A percentile compares a stretch with the other conserved stretches of the same genome.
These are phyloP conservation scores for Irpex sp. DNA, from an alignment of 1,284 basidiomycete genomes.

Conservation along the genomic window DNA sequence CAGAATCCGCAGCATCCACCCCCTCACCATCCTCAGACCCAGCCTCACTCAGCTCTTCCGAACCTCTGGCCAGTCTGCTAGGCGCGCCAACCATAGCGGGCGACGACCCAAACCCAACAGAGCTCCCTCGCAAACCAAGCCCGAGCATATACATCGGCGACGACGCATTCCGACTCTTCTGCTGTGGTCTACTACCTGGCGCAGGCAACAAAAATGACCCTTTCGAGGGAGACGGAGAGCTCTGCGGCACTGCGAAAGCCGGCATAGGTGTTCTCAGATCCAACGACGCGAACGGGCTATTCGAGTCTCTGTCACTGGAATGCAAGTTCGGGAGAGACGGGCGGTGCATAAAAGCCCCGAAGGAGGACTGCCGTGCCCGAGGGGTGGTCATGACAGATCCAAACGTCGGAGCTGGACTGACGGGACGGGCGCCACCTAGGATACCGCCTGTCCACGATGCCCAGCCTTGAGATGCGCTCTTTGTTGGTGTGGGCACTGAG, in stretches of 20 bases:
- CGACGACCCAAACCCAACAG: slow-evolving; percentile 20
- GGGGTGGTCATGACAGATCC: slow-evolving; percentile 67
- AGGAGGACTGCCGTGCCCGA: slow-evolving; percentile 45
- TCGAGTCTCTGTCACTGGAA: not conserved
- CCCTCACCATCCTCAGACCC: slow-evolving; percentile 2
- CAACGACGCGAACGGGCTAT: slow-evolving; percentile 45
- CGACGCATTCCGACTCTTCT: slow-evolving; percentile 45
- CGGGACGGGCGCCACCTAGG: slow-evolving; percentile 31
- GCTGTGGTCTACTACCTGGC: slow-evolving; percentile 18
- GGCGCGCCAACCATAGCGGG: slow-evolving; percentile 5
- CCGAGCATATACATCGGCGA: slow-evolving; percentile 59
- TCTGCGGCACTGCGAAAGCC: slow-evolving; percentile 19
- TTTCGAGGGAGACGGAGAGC: slow-evolving; percentile 8
- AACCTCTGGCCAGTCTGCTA: slow-evolving; percentile 9
- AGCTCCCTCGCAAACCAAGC: slow-evolving; percentile 38
- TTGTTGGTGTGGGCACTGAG: slow-evolving; percentile 12
- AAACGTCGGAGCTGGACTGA: slow-evolving; percentile 51
- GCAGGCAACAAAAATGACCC: slow-evolving; percentile 12
- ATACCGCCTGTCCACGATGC: slow-evolving; percentile 51
- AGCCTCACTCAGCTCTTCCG: slow-evolving; percentile 1
- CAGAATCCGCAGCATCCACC: slow-evolving; percentile 17
- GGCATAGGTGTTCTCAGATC: slow-evolving; percentile 65
- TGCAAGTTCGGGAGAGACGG: slow-evolving; percentile 1
- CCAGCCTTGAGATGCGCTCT: slow-evolving; percentile 38
- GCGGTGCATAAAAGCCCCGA: slow-evolving; percentile 24